A percentile compares a stretch with the other conserved stretches of the same genome.
Conservation (phyloP, 2,329 filamentous ascomycete species). For the Exserohilum turcica region DNA sequence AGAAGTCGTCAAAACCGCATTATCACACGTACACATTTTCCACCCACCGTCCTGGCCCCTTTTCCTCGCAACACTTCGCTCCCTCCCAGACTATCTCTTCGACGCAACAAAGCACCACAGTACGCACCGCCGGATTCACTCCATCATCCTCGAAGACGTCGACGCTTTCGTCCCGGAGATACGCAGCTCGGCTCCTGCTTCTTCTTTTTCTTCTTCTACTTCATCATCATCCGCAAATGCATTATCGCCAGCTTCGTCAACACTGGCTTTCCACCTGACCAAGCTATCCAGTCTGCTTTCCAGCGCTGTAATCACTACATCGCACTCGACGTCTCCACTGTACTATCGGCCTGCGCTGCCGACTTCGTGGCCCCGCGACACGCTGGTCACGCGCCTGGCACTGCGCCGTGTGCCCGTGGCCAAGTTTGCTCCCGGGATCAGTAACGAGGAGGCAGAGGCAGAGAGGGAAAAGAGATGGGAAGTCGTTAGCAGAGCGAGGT, state of each 20-base stretch:
- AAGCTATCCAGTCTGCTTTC: conserved; percentile 17
- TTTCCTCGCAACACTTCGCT: conserved; percentile 56
- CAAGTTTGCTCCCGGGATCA: conserved; percentile 47
- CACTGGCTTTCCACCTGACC: conserved; percentile 19
- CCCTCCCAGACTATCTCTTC: conserved; percentile 59
- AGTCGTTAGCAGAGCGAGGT: conserved; percentile 44
- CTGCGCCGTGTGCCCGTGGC: conserved; percentile 41
- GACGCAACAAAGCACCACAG: conserved; percentile 56
- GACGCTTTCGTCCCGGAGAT: conserved; percentile 53
- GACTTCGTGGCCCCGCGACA: conserved; percentile 32
- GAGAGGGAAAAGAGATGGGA: conserved; percentile 45
- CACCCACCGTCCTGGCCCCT: conserved; percentile 58
- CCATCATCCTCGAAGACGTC: conserved; percentile 61
- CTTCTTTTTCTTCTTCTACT: too few relatives aligned
- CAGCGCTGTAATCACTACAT: conserved; percentile 20
- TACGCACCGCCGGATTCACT: conserved; percentile 52
- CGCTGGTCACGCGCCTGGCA: conserved; percentile 40
- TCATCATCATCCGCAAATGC: conserved; percentile 15
- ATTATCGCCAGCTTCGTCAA: conserved; percentile 19
- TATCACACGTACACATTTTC: conserved; percentile 65
- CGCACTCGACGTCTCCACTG: conserved; percentile 14
- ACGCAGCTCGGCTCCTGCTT: neutral
- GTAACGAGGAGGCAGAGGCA: conserved; percentile 45
- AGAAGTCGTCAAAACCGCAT: conserved; percentile 44
- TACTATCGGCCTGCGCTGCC: conserved; percentile 31